Evolutionary conservation across 805 yeast genomes (phyloP).

Genomic region (Lipomyces mesembrius): DNA sequence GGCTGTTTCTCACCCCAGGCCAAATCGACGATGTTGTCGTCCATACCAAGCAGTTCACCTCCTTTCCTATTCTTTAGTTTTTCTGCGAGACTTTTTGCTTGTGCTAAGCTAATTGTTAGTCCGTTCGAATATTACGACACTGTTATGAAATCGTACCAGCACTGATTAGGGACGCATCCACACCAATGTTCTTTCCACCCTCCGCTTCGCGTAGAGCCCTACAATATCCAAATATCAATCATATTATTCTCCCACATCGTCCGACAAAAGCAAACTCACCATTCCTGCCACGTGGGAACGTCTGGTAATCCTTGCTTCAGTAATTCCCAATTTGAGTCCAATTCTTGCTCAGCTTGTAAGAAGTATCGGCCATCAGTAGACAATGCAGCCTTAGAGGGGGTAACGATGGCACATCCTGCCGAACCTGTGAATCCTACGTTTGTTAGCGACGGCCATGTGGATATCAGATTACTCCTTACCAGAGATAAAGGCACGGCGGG

Average conservation of each 20-base stretch:
- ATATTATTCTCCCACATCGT: neutral
- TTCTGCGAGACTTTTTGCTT: conserved; percentile 41
- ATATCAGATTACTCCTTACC: conserved; percentile 48
- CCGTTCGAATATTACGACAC: conserved; percentile 48
- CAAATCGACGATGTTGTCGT: conserved; percentile 69
- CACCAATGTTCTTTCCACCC: conserved; percentile 64
- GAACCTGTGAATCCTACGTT: conserved; percentile 72
- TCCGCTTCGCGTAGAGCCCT: conserved; percentile 59
- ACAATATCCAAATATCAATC: conserved; percentile 6
- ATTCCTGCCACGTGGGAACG: conserved; percentile 77
- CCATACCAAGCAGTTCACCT: conserved; percentile 54
- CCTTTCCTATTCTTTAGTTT: conserved; percentile 41
- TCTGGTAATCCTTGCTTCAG: conserved; percentile 80
- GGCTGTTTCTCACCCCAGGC: conserved; percentile 81
- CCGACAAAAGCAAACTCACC: conserved; percentile 45
- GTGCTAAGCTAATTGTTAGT: conserved; percentile 42
- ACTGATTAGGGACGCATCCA: conserved; percentile 78
- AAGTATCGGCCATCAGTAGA: conserved; percentile 96
- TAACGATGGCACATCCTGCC: conserved; percentile 89
- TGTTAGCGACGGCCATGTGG: neutral
- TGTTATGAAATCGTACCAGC: conserved; percentile 11
- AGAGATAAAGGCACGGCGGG: conserved; percentile 78
- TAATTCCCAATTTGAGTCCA: conserved; percentile 77
- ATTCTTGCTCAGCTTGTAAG: conserved; percentile 82
- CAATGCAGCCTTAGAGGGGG: conserved; percentile 70